Conservation (phyloP, 768 basidiomycete species). For the Leccinum fibrillosum region DNA sequence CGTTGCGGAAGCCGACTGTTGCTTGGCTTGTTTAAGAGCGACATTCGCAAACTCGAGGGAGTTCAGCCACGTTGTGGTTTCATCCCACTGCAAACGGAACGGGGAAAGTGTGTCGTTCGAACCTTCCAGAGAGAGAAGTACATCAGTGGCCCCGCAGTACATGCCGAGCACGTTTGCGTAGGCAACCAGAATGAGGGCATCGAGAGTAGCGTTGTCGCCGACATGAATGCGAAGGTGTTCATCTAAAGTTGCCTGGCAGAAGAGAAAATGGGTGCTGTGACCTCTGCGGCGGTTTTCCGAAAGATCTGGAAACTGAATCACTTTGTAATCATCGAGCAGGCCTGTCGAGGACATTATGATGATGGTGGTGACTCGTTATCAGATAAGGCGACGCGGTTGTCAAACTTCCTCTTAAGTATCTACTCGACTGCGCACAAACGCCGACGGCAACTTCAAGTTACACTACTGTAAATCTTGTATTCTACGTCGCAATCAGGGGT, state of each 20-base stretch:
- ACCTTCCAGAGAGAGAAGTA: conserved; percentile 18
- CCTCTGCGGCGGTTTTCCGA: conserved; percentile 17
- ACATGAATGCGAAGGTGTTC: not conserved
- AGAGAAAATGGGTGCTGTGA: not conserved
- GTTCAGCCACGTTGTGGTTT: conserved; percentile 14
- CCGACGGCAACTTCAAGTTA: not conserved
- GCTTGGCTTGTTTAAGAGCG: conserved; percentile 3
- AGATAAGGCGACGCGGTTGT: conserved; percentile 3
- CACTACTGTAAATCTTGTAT: not conserved
- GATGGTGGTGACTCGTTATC: not conserved
- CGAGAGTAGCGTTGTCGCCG: not conserved
- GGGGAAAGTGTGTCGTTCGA: conserved; percentile 2
- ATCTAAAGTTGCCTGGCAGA: conserved; percentile 4
- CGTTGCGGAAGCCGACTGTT: not conserved
- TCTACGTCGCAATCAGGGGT: not conserved
- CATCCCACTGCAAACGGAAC: conserved; percentile 17
- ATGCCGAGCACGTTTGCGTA: conserved; percentile 20
- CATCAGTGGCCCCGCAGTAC: conserved; percentile 20
- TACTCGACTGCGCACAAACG: not conserved
- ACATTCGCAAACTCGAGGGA: conserved; percentile 9
- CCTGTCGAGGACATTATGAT: conserved; percentile 1
- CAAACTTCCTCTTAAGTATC: not conserved
- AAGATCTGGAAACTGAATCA: conserved; percentile 17
- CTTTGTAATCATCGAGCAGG: not conserved
- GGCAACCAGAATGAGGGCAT: conserved; percentile 18